Conservation (phyloP, 176 grass and related monocot genomes). For the Paspalum notatum region DNA sequence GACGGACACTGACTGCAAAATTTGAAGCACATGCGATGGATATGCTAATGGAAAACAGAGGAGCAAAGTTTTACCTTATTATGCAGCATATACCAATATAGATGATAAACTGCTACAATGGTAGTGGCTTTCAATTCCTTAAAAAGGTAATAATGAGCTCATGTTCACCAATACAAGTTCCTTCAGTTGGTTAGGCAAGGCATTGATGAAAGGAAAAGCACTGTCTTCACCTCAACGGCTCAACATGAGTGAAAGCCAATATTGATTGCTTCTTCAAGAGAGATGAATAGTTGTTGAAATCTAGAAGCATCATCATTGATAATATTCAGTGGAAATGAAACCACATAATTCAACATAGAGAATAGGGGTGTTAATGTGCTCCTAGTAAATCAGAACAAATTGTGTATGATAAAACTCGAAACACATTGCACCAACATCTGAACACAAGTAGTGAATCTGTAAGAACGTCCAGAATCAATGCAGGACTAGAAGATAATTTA, state of each 20-base stretch:
- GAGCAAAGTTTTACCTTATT: conserved; percentile 9
- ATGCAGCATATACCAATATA: background rate
- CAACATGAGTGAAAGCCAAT: conserved; percentile 8
- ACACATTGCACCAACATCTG: background rate
- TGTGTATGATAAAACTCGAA: background rate
- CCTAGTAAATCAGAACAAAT: background rate
- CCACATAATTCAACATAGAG: background rate
- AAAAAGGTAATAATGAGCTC: background rate
- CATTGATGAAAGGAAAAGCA: conserved; percentile 26
- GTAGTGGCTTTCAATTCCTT: background rate
- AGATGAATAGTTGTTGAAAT: conserved; percentile 16
- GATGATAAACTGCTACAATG: background rate
- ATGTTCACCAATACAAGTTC: conserved; percentile 23
- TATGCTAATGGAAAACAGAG: conserved; percentile 4
- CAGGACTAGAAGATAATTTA: background rate
- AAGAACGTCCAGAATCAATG: conserved; percentile 1
- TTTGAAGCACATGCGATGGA: background rate
- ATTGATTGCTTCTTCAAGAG: conserved; percentile 9
- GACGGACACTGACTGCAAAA: background rate
- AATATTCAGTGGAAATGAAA: conserved; percentile 4
- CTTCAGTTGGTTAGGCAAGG: conserved; percentile 13
- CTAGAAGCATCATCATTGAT: background rate
- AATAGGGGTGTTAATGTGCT: background rate
- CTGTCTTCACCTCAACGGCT: background rate
- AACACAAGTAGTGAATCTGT: background rate